A percentile compares a stretch with the other conserved stretches of the same genome.
These are phyloP conservation scores for Physcomitrium patens DNA, from an alignment of 225 moss, liverwort and hornwort species.

Conservation along the genomic window DNA sequence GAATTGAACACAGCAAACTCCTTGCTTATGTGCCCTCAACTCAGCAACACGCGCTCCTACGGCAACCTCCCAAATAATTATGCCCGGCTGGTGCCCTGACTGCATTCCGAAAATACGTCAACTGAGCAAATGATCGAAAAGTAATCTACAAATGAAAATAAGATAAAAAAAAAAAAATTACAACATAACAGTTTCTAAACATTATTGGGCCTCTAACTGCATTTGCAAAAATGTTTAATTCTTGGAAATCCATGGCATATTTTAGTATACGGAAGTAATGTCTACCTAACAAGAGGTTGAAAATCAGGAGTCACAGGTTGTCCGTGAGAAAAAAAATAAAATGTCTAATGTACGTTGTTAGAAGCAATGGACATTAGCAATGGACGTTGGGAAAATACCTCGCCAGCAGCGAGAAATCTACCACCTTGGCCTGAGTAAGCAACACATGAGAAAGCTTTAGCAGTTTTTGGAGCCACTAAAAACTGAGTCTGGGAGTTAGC, in stretches of 20 bases:
- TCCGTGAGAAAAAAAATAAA: too few species aligned
- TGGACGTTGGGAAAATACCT: constrained; percentile 44
- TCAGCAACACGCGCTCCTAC: constrained; percentile 68
- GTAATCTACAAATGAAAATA: too few species aligned
- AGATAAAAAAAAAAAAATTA: too few species aligned
- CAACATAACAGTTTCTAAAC: neutral
- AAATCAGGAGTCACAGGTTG: too few species aligned
- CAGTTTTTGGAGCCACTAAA: constrained; percentile 61
- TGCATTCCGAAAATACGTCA: constrained; percentile 35
- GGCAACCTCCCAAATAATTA: constrained; percentile 73
- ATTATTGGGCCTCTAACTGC: neutral
- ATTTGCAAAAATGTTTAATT: neutral
- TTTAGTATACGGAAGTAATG: neutral
- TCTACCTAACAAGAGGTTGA: neutral
- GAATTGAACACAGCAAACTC: constrained; percentile 70
- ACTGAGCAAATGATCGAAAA: neutral
- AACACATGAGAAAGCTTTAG: constrained; percentile 70
- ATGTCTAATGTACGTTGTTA: too few species aligned
- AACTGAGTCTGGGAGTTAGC: constrained; percentile 65
- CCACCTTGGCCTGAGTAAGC: constrained; percentile 73
- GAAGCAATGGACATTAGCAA: too few species aligned
- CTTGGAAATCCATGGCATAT: neutral
- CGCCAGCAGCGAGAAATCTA: constrained; percentile 72
- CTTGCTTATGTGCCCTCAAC: constrained; percentile 73
- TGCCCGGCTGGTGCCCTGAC: constrained; percentile 72